phyloP scores from a whole-genome alignment of 2,329 filamentous ascomycete genomes.

The Aspergillus intermedius region DNA sequence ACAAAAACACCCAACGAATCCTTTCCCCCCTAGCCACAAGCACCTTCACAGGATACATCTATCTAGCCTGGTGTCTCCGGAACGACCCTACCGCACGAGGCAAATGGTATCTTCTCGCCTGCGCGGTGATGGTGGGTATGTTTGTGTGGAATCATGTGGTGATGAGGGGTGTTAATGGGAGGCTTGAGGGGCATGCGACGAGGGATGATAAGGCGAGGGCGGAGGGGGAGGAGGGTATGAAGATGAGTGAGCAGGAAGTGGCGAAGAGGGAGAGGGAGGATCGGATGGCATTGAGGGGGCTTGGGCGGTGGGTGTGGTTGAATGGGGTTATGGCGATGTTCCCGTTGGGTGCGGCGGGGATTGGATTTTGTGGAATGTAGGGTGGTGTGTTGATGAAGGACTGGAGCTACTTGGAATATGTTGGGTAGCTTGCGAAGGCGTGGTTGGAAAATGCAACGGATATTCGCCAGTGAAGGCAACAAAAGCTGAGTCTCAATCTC shows the following conservation, averaged over 20 bases:
- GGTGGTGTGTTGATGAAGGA: not conserved
- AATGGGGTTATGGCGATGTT: constrained; percentile 18
- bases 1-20: constrained; percentile 46
- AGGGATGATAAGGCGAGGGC: constrained; percentile 16
- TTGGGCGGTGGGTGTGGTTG: constrained; percentile 17
- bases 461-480: no score
- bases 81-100: not conserved
- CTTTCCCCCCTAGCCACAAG: constrained; percentile 46
- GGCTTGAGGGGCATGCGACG: constrained; percentile 17
- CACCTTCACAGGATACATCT: constrained; percentile 47
- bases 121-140: constrained; percentile 16
- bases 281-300: constrained; percentile 9
- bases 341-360: constrained; percentile 18
- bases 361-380: constrained; percentile 15
- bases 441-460: no score
- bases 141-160: constrained; percentile 20
- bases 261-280: constrained; percentile 14
- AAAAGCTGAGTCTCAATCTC: no score
- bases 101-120: constrained; percentile 18
- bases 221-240: constrained; percentile 16
- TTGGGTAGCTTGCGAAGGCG: not conserved
- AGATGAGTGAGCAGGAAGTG: constrained; percentile 13
- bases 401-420: not conserved
- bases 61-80: constrained; percentile 22
- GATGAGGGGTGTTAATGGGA: constrained; percentile 22